Percentiles rank a stretch among this genome's conserved stretches.
Evolutionary conservation across 352 stramenopile genomes (phyloP).

Genomic region (Phytophthora foliorum): DNA sequence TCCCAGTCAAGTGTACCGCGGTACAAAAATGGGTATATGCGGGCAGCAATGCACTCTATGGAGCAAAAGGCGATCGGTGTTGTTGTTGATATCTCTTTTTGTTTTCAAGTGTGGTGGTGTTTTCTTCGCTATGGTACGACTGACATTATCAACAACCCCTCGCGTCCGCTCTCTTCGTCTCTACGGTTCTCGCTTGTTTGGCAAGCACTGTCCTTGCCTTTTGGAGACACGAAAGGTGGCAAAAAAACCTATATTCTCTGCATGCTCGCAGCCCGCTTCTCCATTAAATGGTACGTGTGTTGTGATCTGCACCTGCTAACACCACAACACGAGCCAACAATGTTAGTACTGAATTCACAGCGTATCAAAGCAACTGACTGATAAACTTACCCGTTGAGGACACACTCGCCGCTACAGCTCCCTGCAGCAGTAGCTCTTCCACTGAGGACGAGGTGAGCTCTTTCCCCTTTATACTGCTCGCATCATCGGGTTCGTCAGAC

Average conservation of each 20-base stretch:
- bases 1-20: not conserved
- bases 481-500: slow-evolving; percentile 43
- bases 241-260: slow-evolving; percentile 38
- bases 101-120: slow-evolving; percentile 10
- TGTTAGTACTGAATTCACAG: slow-evolving; percentile 18
- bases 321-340: not conserved
- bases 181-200: slow-evolving; percentile 11
- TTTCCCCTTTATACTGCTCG: slow-evolving; percentile 35
- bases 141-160: slow-evolving; percentile 58
- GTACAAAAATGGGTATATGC: slow-evolving; percentile 8
- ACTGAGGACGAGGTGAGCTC: slow-evolving; percentile 38
- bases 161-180: slow-evolving; percentile 12
- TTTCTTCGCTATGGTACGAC: slow-evolving; percentile 59
- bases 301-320: slow-evolving; percentile 24
- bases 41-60: not conserved
- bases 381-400: slow-evolving; percentile 25
- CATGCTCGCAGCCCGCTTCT: slow-evolving; percentile 11
- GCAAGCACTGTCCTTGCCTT: slow-evolving; percentile 12
- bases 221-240: slow-evolving; percentile 19
- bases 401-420: slow-evolving; percentile 8
- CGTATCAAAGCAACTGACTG: not conserved
- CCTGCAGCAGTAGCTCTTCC: slow-evolving; percentile 47
- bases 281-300: slow-evolving; percentile 38
- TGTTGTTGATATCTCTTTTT: slow-evolving; percentile 33
- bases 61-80: not conserved